A percentile compares a stretch with the other conserved stretches of the same genome.
Evolutionary conservation across 495 filamentous ascomycete genomes (phyloP).

Genomic region (Neurospora sp.): DNA sequence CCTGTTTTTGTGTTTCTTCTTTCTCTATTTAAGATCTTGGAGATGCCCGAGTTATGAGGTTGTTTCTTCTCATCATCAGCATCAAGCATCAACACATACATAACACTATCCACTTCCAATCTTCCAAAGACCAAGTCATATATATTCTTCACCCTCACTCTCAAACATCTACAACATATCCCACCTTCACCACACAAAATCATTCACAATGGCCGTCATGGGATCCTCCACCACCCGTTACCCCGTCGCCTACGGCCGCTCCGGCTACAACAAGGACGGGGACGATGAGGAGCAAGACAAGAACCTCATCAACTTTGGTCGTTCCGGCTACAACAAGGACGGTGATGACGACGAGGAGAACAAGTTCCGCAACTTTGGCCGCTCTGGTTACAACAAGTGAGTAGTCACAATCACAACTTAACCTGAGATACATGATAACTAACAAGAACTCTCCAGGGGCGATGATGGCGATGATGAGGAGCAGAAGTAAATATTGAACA

Average conservation of each 20-base stretch:
- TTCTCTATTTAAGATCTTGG: conserved; percentile 22
- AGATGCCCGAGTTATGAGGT: conserved; percentile 7
- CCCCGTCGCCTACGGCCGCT: conserved; percentile 48
- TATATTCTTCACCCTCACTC: conserved; percentile 2
- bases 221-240: conserved; percentile 32
- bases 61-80: conserved; percentile 16
- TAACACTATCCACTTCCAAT: conserved; percentile 4
- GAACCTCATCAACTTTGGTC: neutral
- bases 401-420: neutral
- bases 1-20: neutral
- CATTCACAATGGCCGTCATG: conserved; percentile 32
- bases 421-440: conserved; percentile 11
- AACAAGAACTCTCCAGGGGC: conserved; percentile 39
- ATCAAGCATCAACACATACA: conserved; percentile 4
- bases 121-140: neutral
- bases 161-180: conserved; percentile 3
- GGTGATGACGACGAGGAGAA: conserved; percentile 31
- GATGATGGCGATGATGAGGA: conserved; percentile 23
- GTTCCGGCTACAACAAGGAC: conserved; percentile 23
- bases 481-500: conserved; percentile 11
- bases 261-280: conserved; percentile 37
- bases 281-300: neutral
- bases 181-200: conserved; percentile 7
- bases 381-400: conserved; percentile 38
- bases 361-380: conserved; percentile 29